phyloP scores from a whole-genome alignment of 106 monocot genomes.

The Allium cepa region DNA sequence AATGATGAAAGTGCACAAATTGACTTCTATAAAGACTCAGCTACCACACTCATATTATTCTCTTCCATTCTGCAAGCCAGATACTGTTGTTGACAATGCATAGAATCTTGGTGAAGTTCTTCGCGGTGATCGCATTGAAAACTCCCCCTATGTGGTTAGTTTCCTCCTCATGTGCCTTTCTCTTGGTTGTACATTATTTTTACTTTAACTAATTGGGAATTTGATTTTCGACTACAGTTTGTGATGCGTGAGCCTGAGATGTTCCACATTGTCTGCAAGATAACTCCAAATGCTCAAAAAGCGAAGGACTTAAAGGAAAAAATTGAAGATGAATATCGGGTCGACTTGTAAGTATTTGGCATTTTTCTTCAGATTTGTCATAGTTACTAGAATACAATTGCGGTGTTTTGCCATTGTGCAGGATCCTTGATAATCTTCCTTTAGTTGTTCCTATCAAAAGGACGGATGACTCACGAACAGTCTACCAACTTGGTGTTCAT shows the following conservation, averaged over 20 bases:
- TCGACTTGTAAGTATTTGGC: constrained; percentile 65
- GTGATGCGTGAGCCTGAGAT: constrained; percentile 86
- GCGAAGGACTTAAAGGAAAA: constrained; percentile 80
- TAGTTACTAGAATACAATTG: background rate
- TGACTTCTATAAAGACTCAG: constrained; percentile 92
- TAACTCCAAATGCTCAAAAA: constrained; percentile 43
- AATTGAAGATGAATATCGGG: constrained; percentile 88
- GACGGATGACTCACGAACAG: no score
- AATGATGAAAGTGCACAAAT: constrained; percentile 89
- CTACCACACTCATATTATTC: constrained; percentile 97
- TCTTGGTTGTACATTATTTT: background rate
- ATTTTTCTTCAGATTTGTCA: constrained; percentile 3
- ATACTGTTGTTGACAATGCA: constrained; percentile 79
- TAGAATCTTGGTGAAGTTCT: constrained; percentile 99
- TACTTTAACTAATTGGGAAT: background rate
- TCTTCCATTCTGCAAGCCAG: constrained; percentile 80
- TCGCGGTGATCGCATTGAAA: constrained; percentile 97
- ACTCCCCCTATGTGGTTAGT: constrained; percentile 87
- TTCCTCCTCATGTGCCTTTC: background rate
- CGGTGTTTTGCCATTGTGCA: no score
- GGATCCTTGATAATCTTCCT: no score
- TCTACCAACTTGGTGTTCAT: no score
- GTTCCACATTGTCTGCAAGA: constrained; percentile 76
- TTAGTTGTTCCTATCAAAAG: no score
- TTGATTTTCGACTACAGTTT: constrained; percentile 42